phyloP scores from a whole-genome alignment of 2,329 filamentous ascomycete species.

The Xylaria sp. region DNA sequence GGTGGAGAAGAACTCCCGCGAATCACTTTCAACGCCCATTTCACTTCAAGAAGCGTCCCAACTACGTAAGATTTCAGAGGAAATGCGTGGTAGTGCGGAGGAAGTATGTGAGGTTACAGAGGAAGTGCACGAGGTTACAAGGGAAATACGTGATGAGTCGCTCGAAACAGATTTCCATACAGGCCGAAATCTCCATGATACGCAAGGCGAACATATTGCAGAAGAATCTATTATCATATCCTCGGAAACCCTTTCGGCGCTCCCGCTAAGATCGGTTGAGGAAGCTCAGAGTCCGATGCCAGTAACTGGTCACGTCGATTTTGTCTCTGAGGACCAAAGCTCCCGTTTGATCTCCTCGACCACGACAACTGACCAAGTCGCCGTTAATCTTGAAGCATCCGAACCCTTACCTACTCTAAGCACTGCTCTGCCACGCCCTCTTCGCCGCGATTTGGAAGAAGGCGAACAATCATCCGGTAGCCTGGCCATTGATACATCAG shows the following conservation, averaged over 20 bases:
- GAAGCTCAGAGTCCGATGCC: conserved; percentile 18
- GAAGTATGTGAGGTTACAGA: no score
- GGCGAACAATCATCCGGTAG: conserved; percentile 6
- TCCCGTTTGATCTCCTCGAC: conserved; percentile 39
- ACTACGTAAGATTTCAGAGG: conserved; percentile 33
- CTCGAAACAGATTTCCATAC: background rate
- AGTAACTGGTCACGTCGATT: conserved; percentile 37
- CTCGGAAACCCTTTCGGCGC: conserved; percentile 14
- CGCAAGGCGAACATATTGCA: background rate
- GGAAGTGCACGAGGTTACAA: no score
- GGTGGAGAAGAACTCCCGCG: conserved; percentile 56
- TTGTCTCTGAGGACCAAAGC: conserved; percentile 40
- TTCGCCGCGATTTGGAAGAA: conserved; percentile 4
- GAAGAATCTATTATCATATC: background rate
- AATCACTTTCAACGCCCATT: conserved; percentile 30
- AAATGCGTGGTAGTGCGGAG: background rate
- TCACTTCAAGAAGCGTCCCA: conserved; percentile 40
- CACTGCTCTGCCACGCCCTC: conserved; percentile 3
- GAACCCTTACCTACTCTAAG: conserved; percentile 15
- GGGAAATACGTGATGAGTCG: background rate
- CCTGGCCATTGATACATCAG: conserved; percentile 3
- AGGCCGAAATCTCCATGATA: background rate
- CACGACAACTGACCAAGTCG: conserved; percentile 32
- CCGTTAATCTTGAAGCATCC: conserved; percentile 14
- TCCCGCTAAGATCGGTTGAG: conserved; percentile 11